phyloP scores from a whole-genome alignment of 306 rosid genomes.

The Neltuma alba region DNA sequence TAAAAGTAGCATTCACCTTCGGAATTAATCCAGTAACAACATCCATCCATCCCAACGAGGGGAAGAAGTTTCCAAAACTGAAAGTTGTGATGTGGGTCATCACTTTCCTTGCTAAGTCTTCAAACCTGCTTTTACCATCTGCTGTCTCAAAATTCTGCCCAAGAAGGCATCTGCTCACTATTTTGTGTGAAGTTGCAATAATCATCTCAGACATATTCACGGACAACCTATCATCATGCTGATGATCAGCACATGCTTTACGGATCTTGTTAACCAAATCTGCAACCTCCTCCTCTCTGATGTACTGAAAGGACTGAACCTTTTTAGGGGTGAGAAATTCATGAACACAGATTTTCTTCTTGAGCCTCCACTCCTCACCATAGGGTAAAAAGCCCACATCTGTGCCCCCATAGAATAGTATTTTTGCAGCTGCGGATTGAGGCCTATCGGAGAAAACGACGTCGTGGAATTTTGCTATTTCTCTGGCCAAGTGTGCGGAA shows the following conservation, averaged over 20 bases:
- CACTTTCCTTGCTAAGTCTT: constrained; percentile 9
- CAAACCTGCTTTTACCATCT: constrained; percentile 11
- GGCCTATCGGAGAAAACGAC: constrained; percentile 13
- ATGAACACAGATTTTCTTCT: too few relatives aligned
- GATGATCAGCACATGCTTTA: not conserved
- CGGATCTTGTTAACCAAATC: constrained; percentile 6
- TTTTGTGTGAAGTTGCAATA: constrained; percentile 17
- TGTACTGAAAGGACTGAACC: constrained; percentile 19
- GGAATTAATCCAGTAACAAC: constrained; percentile 30
- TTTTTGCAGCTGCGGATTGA: not conserved
- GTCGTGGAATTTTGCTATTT: too few relatives aligned
- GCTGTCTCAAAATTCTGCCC: constrained; percentile 30
- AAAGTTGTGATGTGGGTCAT: constrained; percentile 7
- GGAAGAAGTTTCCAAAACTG: constrained; percentile 46
- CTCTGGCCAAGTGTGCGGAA: constrained; percentile 13
- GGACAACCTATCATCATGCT: not conserved
- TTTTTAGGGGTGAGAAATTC: too few relatives aligned
- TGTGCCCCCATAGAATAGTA: not conserved
- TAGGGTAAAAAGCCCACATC: constrained; percentile 30
- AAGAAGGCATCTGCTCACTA: constrained; percentile 32
- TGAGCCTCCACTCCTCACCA: too few relatives aligned
- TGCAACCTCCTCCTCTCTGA: constrained; percentile 32
- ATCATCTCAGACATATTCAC: constrained; percentile 40
- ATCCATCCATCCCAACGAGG: constrained; percentile 49
- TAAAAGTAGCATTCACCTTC: constrained; percentile 15